Conservation (phyloP, 352 stramenopile genomes). For the Phytophthora fragariae region DNA sequence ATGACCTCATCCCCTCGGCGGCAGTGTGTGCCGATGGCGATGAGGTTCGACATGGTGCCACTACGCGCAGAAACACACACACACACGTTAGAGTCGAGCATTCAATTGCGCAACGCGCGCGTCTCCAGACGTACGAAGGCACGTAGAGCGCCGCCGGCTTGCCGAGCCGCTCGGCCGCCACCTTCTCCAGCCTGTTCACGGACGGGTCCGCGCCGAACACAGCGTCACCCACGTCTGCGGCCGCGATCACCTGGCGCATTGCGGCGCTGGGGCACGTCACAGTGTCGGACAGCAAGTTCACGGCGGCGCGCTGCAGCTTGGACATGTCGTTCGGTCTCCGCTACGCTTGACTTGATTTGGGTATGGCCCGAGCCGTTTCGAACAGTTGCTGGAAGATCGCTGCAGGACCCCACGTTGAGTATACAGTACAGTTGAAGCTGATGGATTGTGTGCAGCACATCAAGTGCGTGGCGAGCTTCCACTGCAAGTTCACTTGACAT, state of each 20-base stretch:
- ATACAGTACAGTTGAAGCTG: slow-evolving; percentile 5
- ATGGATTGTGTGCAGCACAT: background rate
- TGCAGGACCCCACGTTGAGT: slow-evolving; percentile 6
- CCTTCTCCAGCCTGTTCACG: slow-evolving; percentile 91
- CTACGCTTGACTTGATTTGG: slow-evolving; percentile 18
- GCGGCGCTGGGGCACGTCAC: slow-evolving; percentile 92
- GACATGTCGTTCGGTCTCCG: slow-evolving; percentile 24
- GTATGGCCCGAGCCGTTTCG: slow-evolving; percentile 9
- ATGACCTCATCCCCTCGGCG: slow-evolving; percentile 95
- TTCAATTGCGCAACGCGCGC: slow-evolving; percentile 1
- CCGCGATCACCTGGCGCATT: slow-evolving; percentile 94
- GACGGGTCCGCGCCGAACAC: slow-evolving; percentile 93
- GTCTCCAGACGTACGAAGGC: slow-evolving; percentile 79
- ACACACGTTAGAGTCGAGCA: slow-evolving; percentile 11
- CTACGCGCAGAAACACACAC: slow-evolving; percentile 35
- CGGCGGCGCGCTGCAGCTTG: slow-evolving; percentile 34
- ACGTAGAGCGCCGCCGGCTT: slow-evolving; percentile 97
- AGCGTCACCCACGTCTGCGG: slow-evolving; percentile 80
- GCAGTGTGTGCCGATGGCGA: slow-evolving; percentile 95
- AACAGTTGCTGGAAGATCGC: background rate
- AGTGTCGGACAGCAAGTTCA: slow-evolving; percentile 98
- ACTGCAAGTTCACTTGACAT: background rate
- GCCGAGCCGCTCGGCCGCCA: slow-evolving; percentile 93
- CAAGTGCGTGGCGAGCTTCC: background rate
- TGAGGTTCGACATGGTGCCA: slow-evolving; percentile 98